Conservation (phyloP, 208 protist species). For the Leishmania tropica region DNA sequence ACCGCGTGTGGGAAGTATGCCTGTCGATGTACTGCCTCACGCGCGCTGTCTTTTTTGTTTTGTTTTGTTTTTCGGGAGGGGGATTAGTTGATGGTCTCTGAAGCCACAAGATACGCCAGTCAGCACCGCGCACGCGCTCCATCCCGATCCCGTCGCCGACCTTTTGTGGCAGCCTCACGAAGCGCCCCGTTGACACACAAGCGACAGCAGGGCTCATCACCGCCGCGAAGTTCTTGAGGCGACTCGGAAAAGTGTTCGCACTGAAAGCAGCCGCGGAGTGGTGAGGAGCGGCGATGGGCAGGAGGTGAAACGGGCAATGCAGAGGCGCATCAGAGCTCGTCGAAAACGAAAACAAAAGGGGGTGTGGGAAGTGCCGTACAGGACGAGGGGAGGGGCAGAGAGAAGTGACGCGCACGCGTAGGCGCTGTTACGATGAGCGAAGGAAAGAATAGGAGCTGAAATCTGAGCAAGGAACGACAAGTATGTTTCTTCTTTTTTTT, state of each 20-base stretch:
- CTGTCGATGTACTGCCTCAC: not conserved
- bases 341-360: not conserved
- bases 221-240: not conserved
- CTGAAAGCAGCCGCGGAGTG: not conserved
- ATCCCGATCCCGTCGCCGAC: not conserved
- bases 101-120: not conserved
- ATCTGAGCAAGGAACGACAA: not conserved
- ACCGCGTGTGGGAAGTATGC: not conserved
- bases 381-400: not conserved
- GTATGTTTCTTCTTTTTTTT: not conserved
- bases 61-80: not conserved
- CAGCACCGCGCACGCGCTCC: slow-evolving; percentile 8
- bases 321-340: not conserved
- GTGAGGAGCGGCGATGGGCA: not conserved
- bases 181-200: not conserved
- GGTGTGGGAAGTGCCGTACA: not conserved
- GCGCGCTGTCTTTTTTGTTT: not conserved
- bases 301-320: slow-evolving; percentile 7
- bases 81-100: not conserved
- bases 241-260: not conserved
- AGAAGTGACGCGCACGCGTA: not conserved
- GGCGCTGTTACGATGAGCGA: not conserved
- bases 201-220: not conserved
- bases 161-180: not conserved
- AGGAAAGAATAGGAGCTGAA: not conserved